phyloP scores from a whole-genome alignment of 176 grass and related monocot genomes.

The Raddia distichophylla region DNA sequence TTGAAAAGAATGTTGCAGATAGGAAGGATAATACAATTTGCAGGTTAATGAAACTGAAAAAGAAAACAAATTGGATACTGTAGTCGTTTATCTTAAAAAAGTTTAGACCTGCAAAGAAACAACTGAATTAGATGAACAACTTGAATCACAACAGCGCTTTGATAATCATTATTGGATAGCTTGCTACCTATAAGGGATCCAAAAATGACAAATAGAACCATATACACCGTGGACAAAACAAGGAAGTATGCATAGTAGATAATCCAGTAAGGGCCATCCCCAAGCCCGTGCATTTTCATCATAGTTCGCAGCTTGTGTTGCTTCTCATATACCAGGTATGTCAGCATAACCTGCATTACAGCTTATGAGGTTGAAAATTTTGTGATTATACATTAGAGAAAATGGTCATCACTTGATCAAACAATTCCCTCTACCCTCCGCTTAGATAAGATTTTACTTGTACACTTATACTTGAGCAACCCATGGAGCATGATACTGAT shows the following conservation, averaged over 20 bases:
- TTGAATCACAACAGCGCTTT: slow-evolving; percentile 8
- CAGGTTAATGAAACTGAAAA: slow-evolving; percentile 88
- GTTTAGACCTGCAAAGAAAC: slow-evolving; percentile 73
- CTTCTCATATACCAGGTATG: slow-evolving; percentile 88
- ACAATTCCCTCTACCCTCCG: background rate
- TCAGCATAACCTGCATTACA: slow-evolving; percentile 81
- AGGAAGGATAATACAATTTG: slow-evolving; percentile 91
- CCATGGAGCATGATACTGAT: background rate
- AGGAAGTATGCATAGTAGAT: slow-evolving; percentile 93
- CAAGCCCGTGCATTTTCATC: slow-evolving; percentile 99
- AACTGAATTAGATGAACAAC: slow-evolving; percentile 22
- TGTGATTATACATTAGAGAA: background rate
- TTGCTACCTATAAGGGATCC: slow-evolving; percentile 77
- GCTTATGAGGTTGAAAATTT: slow-evolving; percentile 28
- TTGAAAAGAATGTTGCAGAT: slow-evolving; percentile 68
- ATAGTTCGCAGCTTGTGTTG: slow-evolving; percentile 93
- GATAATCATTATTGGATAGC: slow-evolving; percentile 23
- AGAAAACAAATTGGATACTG: slow-evolving; percentile 87
- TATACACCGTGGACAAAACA: slow-evolving; percentile 67
- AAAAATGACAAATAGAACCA: slow-evolving; percentile 81
- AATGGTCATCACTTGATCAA: background rate
- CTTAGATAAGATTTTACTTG: background rate
- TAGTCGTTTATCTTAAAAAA: slow-evolving; percentile 85
- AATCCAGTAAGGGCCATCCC: slow-evolving; percentile 87
- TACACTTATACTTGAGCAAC: background rate